Evolutionary conservation across 768 basidiomycete species (phyloP).

Genomic region (Solioccasus polychromus): DNA sequence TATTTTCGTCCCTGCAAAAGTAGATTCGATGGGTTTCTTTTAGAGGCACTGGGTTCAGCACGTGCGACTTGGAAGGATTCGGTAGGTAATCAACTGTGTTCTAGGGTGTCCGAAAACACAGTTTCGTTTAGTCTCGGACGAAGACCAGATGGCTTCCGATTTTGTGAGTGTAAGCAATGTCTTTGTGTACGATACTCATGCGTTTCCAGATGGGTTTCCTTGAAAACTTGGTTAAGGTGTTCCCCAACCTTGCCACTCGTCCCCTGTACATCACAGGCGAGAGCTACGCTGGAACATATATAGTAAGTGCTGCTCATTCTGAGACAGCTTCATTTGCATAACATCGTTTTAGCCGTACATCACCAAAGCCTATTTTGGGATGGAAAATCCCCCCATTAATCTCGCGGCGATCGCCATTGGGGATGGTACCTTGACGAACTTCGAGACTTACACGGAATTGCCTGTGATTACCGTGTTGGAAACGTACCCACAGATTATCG

Average conservation of each 20-base stretch:
- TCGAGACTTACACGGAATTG: slow-evolving; percentile 45
- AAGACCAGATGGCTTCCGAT: slow-evolving; percentile 57
- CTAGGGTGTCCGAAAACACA: slow-evolving; percentile 12
- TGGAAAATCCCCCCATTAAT: slow-evolving; percentile 62
- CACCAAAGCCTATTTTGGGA: slow-evolving; percentile 62
- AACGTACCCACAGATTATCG: slow-evolving; percentile 74
- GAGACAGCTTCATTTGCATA: background rate
- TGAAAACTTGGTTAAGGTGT: slow-evolving; percentile 67
- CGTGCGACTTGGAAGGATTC: slow-evolving; percentile 55
- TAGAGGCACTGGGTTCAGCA: slow-evolving; percentile 61
- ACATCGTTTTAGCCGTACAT: slow-evolving; percentile 62
- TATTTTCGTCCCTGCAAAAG: background rate
- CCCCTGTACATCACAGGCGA: slow-evolving; percentile 72
- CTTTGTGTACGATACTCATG: background rate
- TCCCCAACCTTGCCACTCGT: slow-evolving; percentile 62
- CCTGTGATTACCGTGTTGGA: slow-evolving; percentile 61
- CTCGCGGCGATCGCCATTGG: slow-evolving; percentile 67
- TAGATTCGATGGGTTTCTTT: background rate
- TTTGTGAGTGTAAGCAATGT: slow-evolving; percentile 32
- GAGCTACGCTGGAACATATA: slow-evolving; percentile 71
- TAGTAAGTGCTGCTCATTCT: slow-evolving; percentile 48
- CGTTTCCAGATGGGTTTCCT: slow-evolving; percentile 63
- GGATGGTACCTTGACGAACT: slow-evolving; percentile 53
- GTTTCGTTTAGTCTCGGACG: slow-evolving; percentile 48
- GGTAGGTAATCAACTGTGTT: slow-evolving; percentile 32